These are phyloP conservation scores for Suhomyces chickasaworum DNA, from an alignment of 1,139 yeast species.

Conservation along the genomic window DNA sequence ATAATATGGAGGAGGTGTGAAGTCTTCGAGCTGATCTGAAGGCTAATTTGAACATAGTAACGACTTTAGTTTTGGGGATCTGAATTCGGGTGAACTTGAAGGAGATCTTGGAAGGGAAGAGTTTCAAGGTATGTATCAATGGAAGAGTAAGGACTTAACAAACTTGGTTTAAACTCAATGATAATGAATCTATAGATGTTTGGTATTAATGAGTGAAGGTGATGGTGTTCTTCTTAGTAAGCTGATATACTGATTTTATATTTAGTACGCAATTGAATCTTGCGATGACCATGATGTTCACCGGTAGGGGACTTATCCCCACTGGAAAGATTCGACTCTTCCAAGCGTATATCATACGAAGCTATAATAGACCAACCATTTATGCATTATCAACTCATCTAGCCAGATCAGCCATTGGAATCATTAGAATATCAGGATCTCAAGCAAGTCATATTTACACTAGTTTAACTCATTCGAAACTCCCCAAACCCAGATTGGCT, in stretches of 20 bases:
- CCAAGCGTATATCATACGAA: not conserved
- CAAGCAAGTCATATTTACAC: conserved; percentile 49
- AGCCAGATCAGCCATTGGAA: conserved; percentile 84
- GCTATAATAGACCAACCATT: conserved; percentile 56
- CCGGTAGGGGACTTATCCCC: not conserved
- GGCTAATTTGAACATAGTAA: conserved; percentile 3
- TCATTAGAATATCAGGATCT: conserved; percentile 80
- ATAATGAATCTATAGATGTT: too few species aligned
- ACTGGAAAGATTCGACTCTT: not conserved
- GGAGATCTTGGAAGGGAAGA: not conserved
- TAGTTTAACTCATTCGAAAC: conserved; percentile 44
- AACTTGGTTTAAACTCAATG: too few species aligned
- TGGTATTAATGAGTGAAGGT: not conserved
- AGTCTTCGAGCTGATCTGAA: conserved; percentile 9
- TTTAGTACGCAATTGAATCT: not conserved
- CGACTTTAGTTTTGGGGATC: not conserved
- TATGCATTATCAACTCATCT: conserved; percentile 88
- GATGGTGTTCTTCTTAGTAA: not conserved
- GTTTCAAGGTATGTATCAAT: too few species aligned
- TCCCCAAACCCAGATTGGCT: conserved; percentile 57
- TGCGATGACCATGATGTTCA: conserved; percentile 5
- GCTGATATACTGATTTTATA: not conserved
- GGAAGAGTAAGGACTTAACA: too few species aligned
- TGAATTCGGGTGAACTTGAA: not conserved
- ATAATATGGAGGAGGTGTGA: conserved; percentile 1